Evolutionary conservation across 2,329 filamentous ascomycete genomes (phyloP), one percentile per base, ranked within the genome.

Genomic region (Zasmidium citrigriseum): DNA sequence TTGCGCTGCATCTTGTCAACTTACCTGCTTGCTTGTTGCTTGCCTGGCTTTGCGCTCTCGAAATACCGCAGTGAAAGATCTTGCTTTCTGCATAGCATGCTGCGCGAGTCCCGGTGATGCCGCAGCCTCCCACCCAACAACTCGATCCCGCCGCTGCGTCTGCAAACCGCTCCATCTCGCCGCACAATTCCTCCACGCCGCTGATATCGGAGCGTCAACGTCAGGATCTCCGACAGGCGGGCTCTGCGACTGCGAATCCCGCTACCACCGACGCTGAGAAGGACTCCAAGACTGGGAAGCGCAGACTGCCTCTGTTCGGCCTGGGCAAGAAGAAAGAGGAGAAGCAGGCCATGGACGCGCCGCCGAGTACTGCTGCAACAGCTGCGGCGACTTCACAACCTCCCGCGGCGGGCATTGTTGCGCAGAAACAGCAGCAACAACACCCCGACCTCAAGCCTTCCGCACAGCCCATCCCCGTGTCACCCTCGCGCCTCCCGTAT

Each of bases 401-500:
- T n/a, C n/a, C 23, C 29, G 56, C 52, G 25, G 46, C 49, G 16
- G 14, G 25, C 5, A 41, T 29, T 22, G 50, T 55, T 38, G 29
- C 56, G 38, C 44, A 49, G 38, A 53, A 45, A 46, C 20, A 41
- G 44, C 52, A 57, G 45, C 50, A 57, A 53, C 58, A 58, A 48
- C 59, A 50, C 34, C 54, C 50, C 38, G 63, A 65, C 21, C 23
- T 50, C 18, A 64, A 64, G 52, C 54, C 56, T 12, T 50, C 41
- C 27, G 25, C 53, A 16, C 63, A 58, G 18, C 34, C 63, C 16
- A 53, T 64, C 47, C 66, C 69, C 18, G 44, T 66, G 29, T 67
- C 69, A 34, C 66, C 71, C 11, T 58, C 64, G 24, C 63, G 68
- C 25, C 60, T 61, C 22, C 58, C 58, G 50, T 63, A 64, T 25